These are phyloP conservation scores for Cryptococcus sp. DNA, from an alignment of 1,284 basidiomycete species.

Conservation along the genomic window DNA sequence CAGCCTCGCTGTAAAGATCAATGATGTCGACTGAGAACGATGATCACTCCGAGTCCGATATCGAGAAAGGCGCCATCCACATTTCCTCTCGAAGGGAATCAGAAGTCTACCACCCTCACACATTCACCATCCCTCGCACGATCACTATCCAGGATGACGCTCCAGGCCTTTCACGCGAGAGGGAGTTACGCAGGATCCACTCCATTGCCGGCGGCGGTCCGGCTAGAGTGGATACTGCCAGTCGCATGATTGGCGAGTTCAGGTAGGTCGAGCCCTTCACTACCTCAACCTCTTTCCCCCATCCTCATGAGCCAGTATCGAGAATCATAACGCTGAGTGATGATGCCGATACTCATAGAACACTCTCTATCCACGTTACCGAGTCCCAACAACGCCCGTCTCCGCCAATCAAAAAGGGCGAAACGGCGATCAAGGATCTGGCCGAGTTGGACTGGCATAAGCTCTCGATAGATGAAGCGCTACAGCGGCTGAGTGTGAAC, in stretches of 20 bases:
- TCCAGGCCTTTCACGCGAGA: slow-evolving; percentile 19
- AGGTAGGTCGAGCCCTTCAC: slow-evolving; percentile 23
- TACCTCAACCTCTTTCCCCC: neutral
- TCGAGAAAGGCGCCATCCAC: no score
- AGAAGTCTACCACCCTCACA: no score
- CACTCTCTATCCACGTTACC: slow-evolving; percentile 48
- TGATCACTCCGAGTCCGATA: no score
- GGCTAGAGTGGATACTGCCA: slow-evolving; percentile 25
- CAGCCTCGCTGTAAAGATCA: no score
- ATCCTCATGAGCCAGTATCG: no score
- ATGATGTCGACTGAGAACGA: no score
- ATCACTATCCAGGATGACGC: slow-evolving; percentile 16
- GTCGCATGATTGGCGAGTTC: slow-evolving; percentile 44
- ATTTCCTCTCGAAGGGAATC: no score
- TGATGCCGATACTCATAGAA: slow-evolving; percentile 21
- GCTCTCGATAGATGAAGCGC: slow-evolving; percentile 57
- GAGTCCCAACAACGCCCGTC: slow-evolving; percentile 35
- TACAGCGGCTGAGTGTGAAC: slow-evolving; percentile 59
- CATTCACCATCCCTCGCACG: slow-evolving; percentile 5
- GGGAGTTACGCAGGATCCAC: slow-evolving; percentile 28
- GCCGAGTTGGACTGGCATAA: slow-evolving; percentile 62
- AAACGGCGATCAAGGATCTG: slow-evolving; percentile 35
- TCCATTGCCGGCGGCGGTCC: slow-evolving; percentile 29
- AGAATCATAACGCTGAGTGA: neutral
- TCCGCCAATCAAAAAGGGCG: slow-evolving; percentile 10